Base-by-base conservation (phyloP, 2,329 filamentous ascomycete genomes). In the Fusarium buxicola region DNA sequence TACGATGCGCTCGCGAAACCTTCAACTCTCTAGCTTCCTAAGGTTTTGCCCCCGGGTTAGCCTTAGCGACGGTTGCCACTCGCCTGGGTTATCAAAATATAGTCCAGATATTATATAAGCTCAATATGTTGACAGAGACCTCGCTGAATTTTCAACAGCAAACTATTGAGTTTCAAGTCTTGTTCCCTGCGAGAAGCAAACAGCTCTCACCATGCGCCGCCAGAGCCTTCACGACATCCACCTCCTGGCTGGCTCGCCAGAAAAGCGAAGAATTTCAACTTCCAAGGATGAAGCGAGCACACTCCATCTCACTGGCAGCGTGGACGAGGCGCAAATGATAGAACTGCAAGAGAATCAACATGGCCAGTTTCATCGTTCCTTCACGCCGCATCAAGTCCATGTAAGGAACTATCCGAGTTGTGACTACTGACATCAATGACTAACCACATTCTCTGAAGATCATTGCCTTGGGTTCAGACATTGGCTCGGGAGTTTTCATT, bases 291-390 rank as follows among this genome's bases (percentile, higher is more conserved):
- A 64, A 10, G 41, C 18, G 0, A 15, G 43, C 18, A 21, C 38
- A 21, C 34, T 64, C 2, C 34, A 48, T 9, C 31, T 46, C 24
- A 39, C 45, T 21, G 32, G 43, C 30, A 65, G 58, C 13, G 35
- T 58, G 12, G 53, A 41, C 1, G 61, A 65, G 21, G 49, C 46
- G 2, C 46, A 51, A 18, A 45, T 56, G 9, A 46, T 55, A n/a
- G 50, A 47, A n/a, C 27, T 59, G 16, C 35, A 56, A 25, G 63
- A 63, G 30, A 31, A 35, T 12, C 51, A 56, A 9, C 44, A 64
- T 35, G 65, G 66, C 8, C 34, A 61, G 16, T 62, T 69, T 15
- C 66, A 67, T 27, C 55, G 66, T n/a, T 67, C 52, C 13, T 69
- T 69, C 11, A 60, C 55, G 5, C 60, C 60, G 10, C 51, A 58